Percentiles rank a stretch among this genome's conserved stretches.
phyloP scores from a whole-genome alignment of 2,329 filamentous ascomycete genomes.

The Xenosphaeropsis pyriputrescens region DNA sequence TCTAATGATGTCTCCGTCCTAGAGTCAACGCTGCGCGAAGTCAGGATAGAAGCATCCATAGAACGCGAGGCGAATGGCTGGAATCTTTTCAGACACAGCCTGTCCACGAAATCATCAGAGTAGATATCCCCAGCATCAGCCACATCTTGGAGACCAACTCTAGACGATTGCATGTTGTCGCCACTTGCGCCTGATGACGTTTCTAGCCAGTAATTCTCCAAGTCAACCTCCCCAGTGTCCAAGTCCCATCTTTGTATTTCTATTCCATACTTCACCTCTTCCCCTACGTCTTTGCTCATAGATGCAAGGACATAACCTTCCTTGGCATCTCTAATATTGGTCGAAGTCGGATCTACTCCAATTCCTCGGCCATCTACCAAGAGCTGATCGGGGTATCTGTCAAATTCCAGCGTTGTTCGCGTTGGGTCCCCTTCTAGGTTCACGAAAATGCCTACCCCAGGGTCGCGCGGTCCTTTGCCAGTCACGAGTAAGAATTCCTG shows the following conservation, averaged over 20 bases:
- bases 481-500: constrained; percentile 90
- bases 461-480: constrained; percentile 70
- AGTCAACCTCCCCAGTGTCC: constrained; percentile 47
- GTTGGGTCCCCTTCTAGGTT: constrained; percentile 93
- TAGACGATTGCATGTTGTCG: constrained; percentile 1
- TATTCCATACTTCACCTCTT: constrained; percentile 44
- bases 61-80: constrained; percentile 29
- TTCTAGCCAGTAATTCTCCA: constrained; percentile 48
- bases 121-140: constrained; percentile 43
- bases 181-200: constrained; percentile 14
- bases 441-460: constrained; percentile 94
- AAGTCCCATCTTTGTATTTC: constrained; percentile 81
- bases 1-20: constrained; percentile 52
- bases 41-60: constrained; percentile 26
- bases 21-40: constrained; percentile 41
- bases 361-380: constrained; percentile 58
- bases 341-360: constrained; percentile 29
- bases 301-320: constrained; percentile 78
- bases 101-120: constrained; percentile 50
- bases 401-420: constrained; percentile 82
- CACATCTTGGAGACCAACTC: constrained; percentile 41
- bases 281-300: constrained; percentile 25
- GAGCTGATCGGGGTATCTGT: constrained; percentile 70
- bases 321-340: constrained; percentile 39
- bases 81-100: constrained; percentile 43